Percentiles rank a stretch among this genome's conserved stretches.
These are phyloP conservation scores for Schizochytrium sp. DNA, from an alignment of 108 stramenopile genomes.

Conservation along the genomic window DNA sequence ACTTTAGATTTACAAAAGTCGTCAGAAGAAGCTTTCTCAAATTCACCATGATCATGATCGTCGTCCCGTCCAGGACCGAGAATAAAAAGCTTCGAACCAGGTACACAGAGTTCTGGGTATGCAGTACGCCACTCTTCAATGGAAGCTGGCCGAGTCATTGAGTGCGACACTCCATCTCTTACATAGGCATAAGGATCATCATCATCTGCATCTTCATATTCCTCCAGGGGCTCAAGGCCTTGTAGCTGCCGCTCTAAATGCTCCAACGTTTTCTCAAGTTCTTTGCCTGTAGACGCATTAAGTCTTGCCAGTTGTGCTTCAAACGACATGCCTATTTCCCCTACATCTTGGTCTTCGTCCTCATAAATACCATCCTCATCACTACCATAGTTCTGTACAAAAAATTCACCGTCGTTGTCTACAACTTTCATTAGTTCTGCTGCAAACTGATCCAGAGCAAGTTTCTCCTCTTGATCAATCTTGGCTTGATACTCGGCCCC, in stretches of 20 bases:
- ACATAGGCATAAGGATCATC: slow-evolving; percentile 23
- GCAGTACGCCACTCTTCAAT: slow-evolving; percentile 26
- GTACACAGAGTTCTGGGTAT: slow-evolving; percentile 10
- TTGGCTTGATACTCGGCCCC: too few relatives aligned
- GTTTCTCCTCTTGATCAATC: slow-evolving; percentile 3
- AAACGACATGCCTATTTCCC: slow-evolving; percentile 10
- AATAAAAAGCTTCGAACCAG: not conserved
- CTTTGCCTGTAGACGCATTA: not conserved
- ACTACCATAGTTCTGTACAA: not conserved
- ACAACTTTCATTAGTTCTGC: not conserved
- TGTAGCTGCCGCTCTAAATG: not conserved
- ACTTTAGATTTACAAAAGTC: too few relatives aligned
- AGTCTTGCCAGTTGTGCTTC: slow-evolving; percentile 6
- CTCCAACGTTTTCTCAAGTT: slow-evolving; percentile 19
- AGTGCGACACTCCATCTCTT: slow-evolving; percentile 3
- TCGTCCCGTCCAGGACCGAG: not conserved
- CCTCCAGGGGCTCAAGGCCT: not conserved
- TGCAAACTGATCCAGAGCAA: not conserved
- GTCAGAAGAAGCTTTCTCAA: too few relatives aligned
- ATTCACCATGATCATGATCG: too few relatives aligned
- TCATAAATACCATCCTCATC: not conserved
- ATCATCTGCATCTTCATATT: not conserved
- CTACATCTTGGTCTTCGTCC: not conserved
- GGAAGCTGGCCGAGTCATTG: slow-evolving; percentile 2
- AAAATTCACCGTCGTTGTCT: not conserved